Evolutionary conservation across 2,329 filamentous ascomycete species (phyloP).

Genomic region (Elsinoe perseae): DNA sequence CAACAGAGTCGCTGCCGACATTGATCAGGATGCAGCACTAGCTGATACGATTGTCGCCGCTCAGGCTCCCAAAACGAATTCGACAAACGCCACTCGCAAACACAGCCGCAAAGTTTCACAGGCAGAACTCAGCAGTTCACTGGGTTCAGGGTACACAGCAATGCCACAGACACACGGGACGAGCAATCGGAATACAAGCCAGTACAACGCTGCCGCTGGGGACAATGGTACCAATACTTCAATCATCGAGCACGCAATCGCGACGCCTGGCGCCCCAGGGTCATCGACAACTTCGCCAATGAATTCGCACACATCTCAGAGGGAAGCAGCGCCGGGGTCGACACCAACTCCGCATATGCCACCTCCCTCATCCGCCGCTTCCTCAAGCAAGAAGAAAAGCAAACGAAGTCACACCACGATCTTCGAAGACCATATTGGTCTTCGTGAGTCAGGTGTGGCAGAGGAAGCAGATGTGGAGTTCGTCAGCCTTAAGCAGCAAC

Average conservation of each 20-base stretch:
- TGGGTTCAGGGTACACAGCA: too few relatives aligned
- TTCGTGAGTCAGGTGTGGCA: conserved; percentile 7
- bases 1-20: not conserved
- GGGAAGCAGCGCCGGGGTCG: not conserved
- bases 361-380: not conserved
- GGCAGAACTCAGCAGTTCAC: not conserved
- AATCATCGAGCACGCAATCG: not conserved
- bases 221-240: not conserved
- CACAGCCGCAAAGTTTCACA: not conserved
- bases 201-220: too few relatives aligned
- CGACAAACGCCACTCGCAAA: not conserved
- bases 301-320: not conserved
- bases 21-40: not conserved
- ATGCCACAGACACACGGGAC: too few relatives aligned
- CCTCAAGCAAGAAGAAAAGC: not conserved
- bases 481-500: conserved; percentile 26
- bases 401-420: conserved; percentile 29
- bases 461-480: not conserved
- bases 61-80: not conserved
- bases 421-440: conserved; percentile 29
- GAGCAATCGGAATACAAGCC: too few relatives aligned
- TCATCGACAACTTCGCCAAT: not conserved
- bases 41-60: not conserved
- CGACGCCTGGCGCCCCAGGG: not conserved
- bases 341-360: not conserved